A percentile compares a stretch with the other conserved stretches of the same genome.
Conservation (phyloP, 805 yeast species). For the Zygoascus bituminiphila region DNA sequence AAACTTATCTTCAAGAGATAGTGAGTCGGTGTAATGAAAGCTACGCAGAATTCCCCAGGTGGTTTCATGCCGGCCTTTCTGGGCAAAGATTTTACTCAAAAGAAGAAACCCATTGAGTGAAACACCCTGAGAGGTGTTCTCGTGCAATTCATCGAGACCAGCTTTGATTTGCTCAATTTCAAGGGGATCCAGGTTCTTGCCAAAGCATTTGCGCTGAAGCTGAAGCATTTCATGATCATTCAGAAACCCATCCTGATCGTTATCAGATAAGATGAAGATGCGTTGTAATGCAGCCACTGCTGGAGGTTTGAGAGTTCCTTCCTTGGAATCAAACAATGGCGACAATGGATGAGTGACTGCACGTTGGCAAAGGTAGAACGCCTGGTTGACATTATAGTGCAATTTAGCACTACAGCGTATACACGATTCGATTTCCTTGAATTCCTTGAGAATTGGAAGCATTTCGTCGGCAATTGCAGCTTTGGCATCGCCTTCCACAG, state of each 20-base stretch:
- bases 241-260: slow-evolving; percentile 81
- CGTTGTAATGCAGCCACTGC: slow-evolving; percentile 71
- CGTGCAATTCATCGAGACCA: slow-evolving; percentile 17
- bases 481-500: slow-evolving; percentile 26
- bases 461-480: slow-evolving; percentile 67
- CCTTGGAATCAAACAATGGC: slow-evolving; percentile 88
- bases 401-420: slow-evolving; percentile 79
- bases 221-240: slow-evolving; percentile 60
- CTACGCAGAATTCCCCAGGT: slow-evolving; percentile 90
- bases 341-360: slow-evolving; percentile 90
- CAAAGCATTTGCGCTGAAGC: slow-evolving; percentile 71
- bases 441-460: slow-evolving; percentile 77
- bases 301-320: slow-evolving; percentile 68
- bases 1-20: slow-evolving; percentile 72
- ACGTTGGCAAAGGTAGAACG: slow-evolving; percentile 86
- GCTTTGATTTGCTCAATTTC: slow-evolving; percentile 35
- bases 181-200: slow-evolving; percentile 39
- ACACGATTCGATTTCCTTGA: slow-evolving; percentile 90
- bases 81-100: slow-evolving; percentile 75
- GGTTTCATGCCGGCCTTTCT: slow-evolving; percentile 90
- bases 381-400: slow-evolving; percentile 81
- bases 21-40: slow-evolving; percentile 85
- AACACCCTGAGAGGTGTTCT: slow-evolving; percentile 38
- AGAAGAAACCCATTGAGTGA: slow-evolving; percentile 67
- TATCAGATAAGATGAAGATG: slow-evolving; percentile 75